Evolutionary conservation across 805 yeast species (phyloP).

Genomic region (Saccharomycopsis sp.): DNA sequence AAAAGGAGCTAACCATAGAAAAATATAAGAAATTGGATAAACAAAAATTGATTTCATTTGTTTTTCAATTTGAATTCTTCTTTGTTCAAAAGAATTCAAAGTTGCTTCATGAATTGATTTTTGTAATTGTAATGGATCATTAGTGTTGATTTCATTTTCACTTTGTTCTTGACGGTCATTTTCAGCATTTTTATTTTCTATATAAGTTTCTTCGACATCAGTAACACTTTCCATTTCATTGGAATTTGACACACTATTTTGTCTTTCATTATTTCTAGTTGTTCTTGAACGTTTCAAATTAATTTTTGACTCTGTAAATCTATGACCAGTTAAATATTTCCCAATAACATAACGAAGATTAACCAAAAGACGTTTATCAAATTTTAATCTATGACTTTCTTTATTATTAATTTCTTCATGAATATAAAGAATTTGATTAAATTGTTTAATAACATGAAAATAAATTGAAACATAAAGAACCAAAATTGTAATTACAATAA

Average conservation of each 20-base stretch:
- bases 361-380: conserved; percentile 13
- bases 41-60: conserved; percentile 75
- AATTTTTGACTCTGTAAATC: neutral
- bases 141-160: neutral
- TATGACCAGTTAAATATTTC: conserved; percentile 20
- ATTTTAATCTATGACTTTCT: conserved; percentile 11
- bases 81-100: conserved; percentile 46
- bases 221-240: conserved; percentile 3
- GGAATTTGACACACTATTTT: neutral
- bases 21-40: conserved; percentile 73
- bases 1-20: conserved; percentile 77
- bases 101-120: conserved; percentile 47
- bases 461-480: conserved; percentile 62
- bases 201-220: conserved; percentile 3
- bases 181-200: neutral
- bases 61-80: conserved; percentile 58
- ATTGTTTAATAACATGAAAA: conserved; percentile 56
- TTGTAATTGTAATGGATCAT: conserved; percentile 20
- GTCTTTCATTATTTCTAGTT: neutral
- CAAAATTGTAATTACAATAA: conserved; percentile 51
- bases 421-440: conserved; percentile 37
- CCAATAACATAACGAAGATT: conserved; percentile 20
- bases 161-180: neutral
- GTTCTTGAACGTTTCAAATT: neutral
- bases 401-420: conserved; percentile 22